Percentiles rank a stretch among this genome's conserved stretches.
Evolutionary conservation across 805 yeast species (phyloP).

Genomic region (Nakazawaea populi): DNA sequence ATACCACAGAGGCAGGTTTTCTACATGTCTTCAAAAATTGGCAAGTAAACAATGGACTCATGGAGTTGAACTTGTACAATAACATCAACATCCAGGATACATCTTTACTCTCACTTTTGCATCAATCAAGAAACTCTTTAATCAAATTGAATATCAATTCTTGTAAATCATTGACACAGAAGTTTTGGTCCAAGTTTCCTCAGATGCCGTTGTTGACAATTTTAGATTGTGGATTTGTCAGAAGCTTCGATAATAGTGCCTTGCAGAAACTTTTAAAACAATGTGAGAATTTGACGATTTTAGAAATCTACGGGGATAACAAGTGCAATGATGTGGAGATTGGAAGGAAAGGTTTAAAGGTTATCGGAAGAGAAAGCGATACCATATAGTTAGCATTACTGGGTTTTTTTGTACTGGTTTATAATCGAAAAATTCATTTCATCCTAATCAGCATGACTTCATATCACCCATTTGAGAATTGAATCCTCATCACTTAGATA

Average conservation of each 20-base stretch:
- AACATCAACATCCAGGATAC: constrained; percentile 62
- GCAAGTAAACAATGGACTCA: constrained; percentile 52
- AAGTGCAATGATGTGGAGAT: constrained; percentile 53
- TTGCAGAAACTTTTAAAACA: constrained; percentile 50
- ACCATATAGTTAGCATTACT: constrained; percentile 26
- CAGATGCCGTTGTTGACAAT: constrained; percentile 56
- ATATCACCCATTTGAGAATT: too few species aligned
- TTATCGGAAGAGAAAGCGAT: constrained; percentile 75
- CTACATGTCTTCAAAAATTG: constrained; percentile 52
- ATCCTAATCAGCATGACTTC: too few species aligned
- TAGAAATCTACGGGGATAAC: constrained; percentile 82
- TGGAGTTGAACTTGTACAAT: constrained; percentile 54
- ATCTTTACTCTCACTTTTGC: constrained; percentile 52
- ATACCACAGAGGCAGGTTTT: constrained; percentile 44
- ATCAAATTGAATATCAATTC: constrained; percentile 74
- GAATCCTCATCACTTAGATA: too few species aligned
- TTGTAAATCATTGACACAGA: constrained; percentile 46
- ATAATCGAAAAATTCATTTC: too few species aligned
- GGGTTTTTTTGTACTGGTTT: too few species aligned
- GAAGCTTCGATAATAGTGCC: constrained; percentile 65
- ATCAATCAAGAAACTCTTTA: constrained; percentile 60
- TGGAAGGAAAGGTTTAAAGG: constrained; percentile 46
- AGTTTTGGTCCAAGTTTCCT: constrained; percentile 34
- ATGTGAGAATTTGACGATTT: constrained; percentile 55
- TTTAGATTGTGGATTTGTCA: constrained; percentile 74